Base-by-base conservation (phyloP, 768 basidiomycete species). In the Daedaleopsis nitida region DNA sequence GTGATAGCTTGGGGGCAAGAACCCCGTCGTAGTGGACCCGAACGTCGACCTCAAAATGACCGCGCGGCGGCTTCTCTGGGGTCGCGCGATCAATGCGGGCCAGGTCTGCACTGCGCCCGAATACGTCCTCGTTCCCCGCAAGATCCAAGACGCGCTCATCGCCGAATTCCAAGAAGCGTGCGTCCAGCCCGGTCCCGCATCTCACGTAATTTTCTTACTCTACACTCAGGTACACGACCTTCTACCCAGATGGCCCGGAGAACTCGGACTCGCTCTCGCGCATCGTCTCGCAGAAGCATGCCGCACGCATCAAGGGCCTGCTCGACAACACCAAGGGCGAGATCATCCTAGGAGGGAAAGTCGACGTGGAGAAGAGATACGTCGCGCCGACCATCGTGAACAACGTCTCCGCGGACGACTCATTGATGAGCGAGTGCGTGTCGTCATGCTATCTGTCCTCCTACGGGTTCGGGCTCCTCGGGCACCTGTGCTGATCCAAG, bases 11-110 rank as follows among this genome's bases (percentile, higher is more conserved):
- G 39, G 39, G 62, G 76, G 91, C 27, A 92, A 93, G 71, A 86
- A 83, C 1, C 91, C 92, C 1, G 89, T 86, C 21, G 73, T 44
- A 11, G 21, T 67, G 11, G 89, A 93, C 70, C 80, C 88, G 0
- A 86, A 83, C 55, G 49, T 43, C 53, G 86, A 94, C 69, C 74
- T 93, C 49, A 78, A 86, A 58, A 74, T 79, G 3, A 81, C 87
- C 0, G 89, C 89, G 2, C 81, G 81, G 48, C 80, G 92, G 21
- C 79, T 94, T 43, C 70, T 93, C 35, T 94, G 91, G 90, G 91
- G 91, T n/a, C 92, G 91, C 67, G 72, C 75, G 42, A 73, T 79
- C 44, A 95, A 95, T 65, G 84, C 83, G 0, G 93, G 93, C 1
- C 79, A 79, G 68, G 76, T 78, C 0, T 94, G 92, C 57, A 78